Percentiles rank a stretch among this genome's conserved stretches.
phyloP scores from a whole-genome alignment of 352 stramenopile species.

The Pythium aphanidermatum region DNA sequence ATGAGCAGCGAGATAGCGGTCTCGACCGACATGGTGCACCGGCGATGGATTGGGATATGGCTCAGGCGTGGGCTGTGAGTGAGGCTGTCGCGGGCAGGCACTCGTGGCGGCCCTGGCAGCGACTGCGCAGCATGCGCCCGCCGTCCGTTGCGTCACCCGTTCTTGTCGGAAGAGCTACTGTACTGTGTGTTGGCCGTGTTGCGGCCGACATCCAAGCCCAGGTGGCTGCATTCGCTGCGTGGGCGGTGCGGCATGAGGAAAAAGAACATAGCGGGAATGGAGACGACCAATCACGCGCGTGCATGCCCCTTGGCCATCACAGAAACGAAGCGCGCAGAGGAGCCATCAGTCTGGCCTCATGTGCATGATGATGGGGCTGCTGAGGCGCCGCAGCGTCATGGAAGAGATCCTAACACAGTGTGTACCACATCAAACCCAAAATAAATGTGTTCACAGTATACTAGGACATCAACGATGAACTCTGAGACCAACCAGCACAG shows the following conservation, averaged over 20 bases:
- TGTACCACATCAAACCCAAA: too few species aligned
- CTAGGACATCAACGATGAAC: too few species aligned
- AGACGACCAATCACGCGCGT: slow-evolving; percentile 2
- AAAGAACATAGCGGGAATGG: slow-evolving; percentile 1
- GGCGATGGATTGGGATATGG: neutral
- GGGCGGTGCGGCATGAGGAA: too few species aligned
- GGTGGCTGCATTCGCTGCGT: neutral
- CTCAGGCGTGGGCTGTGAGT: neutral
- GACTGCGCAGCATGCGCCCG: neutral
- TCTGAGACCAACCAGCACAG: too few species aligned
- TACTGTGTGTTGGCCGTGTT: neutral
- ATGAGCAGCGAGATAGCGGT: slow-evolving; percentile 49
- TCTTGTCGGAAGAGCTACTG: slow-evolving; percentile 14
- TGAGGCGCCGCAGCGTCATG: too few species aligned
- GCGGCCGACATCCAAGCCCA: neutral
- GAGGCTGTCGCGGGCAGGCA: neutral
- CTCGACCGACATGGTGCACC: slow-evolving; percentile 31
- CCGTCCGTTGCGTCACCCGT: slow-evolving; percentile 3
- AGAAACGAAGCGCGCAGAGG: too few species aligned
- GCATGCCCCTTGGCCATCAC: too few species aligned
- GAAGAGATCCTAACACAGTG: too few species aligned
- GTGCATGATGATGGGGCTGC: too few species aligned
- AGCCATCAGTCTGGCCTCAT: too few species aligned
- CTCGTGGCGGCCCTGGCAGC: neutral
- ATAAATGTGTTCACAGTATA: too few species aligned